Conservation (phyloP, 2,329 filamentous ascomycete species). For the Aspergillus aculeatinus region DNA sequence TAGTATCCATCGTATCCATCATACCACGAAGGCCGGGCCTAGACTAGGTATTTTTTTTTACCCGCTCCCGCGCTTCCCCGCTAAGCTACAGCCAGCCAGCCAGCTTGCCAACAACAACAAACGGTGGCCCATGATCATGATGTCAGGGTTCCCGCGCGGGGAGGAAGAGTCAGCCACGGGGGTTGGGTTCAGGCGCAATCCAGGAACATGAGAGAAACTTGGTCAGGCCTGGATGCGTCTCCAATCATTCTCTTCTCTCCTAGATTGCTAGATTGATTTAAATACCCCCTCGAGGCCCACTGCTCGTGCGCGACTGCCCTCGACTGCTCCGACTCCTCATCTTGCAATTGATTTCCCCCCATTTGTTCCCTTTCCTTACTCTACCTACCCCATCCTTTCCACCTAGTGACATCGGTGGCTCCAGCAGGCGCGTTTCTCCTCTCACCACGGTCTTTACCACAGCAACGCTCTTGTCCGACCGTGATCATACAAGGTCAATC, state of each 20-base stretch:
- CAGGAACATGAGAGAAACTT: conserved; percentile 20
- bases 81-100: background rate
- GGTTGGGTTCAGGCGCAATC: background rate
- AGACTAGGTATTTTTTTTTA: no score
- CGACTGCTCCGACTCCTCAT: background rate
- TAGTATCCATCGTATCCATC: background rate
- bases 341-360: no score
- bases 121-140: conserved; percentile 14
- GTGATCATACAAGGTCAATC: background rate
- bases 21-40: no score
- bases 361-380: background rate
- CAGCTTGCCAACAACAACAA: background rate
- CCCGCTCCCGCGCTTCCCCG: background rate
- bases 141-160: conserved; percentile 21
- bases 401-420: background rate
- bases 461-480: background rate
- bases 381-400: no score
- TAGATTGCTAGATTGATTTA: background rate
- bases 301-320: background rate
- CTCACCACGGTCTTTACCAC: background rate
- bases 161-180: conserved; percentile 8
- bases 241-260: background rate
- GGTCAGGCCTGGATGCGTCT: background rate
- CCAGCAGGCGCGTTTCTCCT: background rate
- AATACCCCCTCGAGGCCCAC: background rate